Base-by-base conservation (phyloP, 140 eudicot genomes). In the Anethum foeniculum region DNA sequence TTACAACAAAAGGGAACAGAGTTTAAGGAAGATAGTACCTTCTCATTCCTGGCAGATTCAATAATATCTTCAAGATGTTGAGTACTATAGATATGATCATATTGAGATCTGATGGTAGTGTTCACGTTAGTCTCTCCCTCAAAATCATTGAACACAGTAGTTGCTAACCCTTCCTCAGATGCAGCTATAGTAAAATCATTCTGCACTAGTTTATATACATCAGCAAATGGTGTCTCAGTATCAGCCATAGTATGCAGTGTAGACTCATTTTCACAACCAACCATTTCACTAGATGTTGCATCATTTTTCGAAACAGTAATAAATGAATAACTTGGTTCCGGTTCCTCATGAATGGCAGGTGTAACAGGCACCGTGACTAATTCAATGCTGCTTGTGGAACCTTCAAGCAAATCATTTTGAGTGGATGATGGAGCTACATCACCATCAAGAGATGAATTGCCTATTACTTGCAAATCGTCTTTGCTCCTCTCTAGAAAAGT, bases 21-120 rank as follows among this genome's bases (percentile, higher is more conserved):
- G 78, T 36, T 78, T 15, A 15, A 62, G 71, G 28, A 16, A 6
- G 30, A 52, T 1, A 43, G 76, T 85, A 94, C 99, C 99, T 94
- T 90, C 84, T 86, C 83, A 80, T 81, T 85, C 84, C 82, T 92
- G 41, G 99, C 91, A 11, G 89, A 89, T 82, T 89, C 88, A 85
- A 94, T 84, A 21, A 87, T 83, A 10, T 89, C 91, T 64, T 90
- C 93, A 62, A 94, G 83, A 65, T 87, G 86, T 23, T 89, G 90
- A 52, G 84, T 83, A 81, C 84, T 86, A 76, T 89, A 88, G 25
- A 80, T 78, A 81, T 90, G 86, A 5, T 79, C 88, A 25, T 97
- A 86, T n/a, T 76, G 81, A 4, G 90, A 81, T 75, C 39, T 81
- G n/a, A 85, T 83, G 71, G 60, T 25, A 4, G 90, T 67, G 36